These are phyloP conservation scores for Colletotrichum sp. DNA, from an alignment of 2,329 filamentous ascomycete genomes.

Conservation along the genomic window DNA sequence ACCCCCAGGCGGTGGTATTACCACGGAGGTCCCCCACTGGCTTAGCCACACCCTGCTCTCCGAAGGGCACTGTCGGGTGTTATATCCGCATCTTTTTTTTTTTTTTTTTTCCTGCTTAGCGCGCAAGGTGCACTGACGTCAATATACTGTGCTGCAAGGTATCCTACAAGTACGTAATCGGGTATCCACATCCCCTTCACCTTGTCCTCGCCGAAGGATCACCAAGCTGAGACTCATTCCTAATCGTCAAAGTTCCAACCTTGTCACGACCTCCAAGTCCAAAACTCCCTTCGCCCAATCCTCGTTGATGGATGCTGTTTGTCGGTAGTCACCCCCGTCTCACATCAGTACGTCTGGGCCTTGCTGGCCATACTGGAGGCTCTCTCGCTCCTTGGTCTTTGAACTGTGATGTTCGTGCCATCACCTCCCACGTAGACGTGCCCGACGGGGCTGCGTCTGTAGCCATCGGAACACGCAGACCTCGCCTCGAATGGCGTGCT, in stretches of 20 bases:
- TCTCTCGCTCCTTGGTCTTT: not conserved
- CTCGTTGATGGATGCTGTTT: not conserved
- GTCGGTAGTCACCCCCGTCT: not conserved
- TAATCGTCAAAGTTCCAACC: not conserved
- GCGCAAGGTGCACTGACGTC: not conserved
- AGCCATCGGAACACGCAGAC: not conserved
- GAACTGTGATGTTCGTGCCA: not conserved
- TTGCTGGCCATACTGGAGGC: not conserved
- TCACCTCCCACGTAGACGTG: not conserved
- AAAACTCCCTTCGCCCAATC: not conserved
- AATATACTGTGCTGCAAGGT: not conserved
- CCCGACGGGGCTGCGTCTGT: not conserved
- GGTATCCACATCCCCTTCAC: not conserved
- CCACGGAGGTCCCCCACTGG: too few species aligned
- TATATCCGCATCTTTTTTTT: too few species aligned
- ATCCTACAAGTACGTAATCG: not conserved
- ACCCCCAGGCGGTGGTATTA: too few species aligned
- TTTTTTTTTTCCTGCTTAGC: not conserved
- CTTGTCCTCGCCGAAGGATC: not conserved
- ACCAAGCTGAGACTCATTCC: not conserved
- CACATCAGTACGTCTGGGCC: not conserved
- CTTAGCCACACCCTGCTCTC: too few species aligned
- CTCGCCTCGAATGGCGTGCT: not conserved
- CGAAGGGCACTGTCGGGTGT: too few species aligned
- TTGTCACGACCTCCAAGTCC: not conserved